Conservation (phyloP, 2,329 filamentous ascomycete genomes). For the Cryphonectria nitschkei region DNA sequence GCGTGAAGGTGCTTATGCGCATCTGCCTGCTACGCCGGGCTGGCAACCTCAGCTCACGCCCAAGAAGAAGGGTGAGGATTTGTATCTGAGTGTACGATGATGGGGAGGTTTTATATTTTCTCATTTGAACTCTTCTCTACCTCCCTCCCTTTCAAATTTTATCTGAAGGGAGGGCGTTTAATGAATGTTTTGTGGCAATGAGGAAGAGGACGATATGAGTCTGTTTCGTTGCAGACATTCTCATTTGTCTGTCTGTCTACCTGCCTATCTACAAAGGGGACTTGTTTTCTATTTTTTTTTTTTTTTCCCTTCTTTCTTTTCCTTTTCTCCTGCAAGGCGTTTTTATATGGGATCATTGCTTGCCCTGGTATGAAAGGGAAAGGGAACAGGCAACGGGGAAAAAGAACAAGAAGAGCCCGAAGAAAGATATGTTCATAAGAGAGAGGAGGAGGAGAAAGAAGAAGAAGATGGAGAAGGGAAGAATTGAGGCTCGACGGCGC, state of each 20-base stretch:
- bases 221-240: not conserved
- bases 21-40: slow-evolving; percentile 53
- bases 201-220: not conserved
- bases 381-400: not conserved
- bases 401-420: not conserved
- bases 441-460: not conserved
- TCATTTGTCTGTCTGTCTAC: not conserved
- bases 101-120: no score
- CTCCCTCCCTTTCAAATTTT: no score
- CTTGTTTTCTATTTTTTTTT: not conserved
- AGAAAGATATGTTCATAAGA: not conserved
- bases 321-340: not conserved
- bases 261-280: not conserved
- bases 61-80: slow-evolving; percentile 66
- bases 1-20: slow-evolving; percentile 27
- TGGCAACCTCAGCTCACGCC: slow-evolving; percentile 71
- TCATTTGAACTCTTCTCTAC: no score
- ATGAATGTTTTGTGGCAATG: not conserved
- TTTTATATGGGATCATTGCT: not conserved
- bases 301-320: not conserved
- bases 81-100: slow-evolving; percentile 62
- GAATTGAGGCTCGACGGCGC: not conserved
- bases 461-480: no score
- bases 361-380: not conserved
- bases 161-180: not conserved